These are phyloP conservation scores for Lachancea waltii DNA, from an alignment of 805 yeast species.

Conservation along the genomic window DNA sequence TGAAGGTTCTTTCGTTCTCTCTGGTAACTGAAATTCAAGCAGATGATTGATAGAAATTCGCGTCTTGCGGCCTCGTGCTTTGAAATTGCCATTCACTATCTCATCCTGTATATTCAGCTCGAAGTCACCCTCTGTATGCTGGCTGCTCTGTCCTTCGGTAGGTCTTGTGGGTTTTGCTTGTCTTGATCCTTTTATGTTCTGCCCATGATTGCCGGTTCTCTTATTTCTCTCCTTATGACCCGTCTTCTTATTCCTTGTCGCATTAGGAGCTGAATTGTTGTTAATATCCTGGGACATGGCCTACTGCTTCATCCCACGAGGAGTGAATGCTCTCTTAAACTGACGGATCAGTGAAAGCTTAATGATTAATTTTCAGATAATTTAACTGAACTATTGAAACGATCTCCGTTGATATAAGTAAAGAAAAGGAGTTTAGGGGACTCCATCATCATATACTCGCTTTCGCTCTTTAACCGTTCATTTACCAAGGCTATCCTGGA, in stretches of 20 bases:
- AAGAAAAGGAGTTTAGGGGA: too few species aligned
- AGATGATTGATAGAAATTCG: slow-evolving; percentile 57
- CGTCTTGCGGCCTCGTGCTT: slow-evolving; percentile 36
- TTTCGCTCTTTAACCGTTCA: too few species aligned
- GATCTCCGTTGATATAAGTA: too few species aligned
- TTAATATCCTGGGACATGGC: slow-evolving; percentile 7
- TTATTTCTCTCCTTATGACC: neutral
- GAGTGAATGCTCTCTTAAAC: too few species aligned
- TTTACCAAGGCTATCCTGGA: too few species aligned
- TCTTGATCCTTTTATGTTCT: slow-evolving; percentile 1
- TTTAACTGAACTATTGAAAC: too few species aligned
- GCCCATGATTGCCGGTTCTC: neutral
- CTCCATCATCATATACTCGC: too few species aligned
- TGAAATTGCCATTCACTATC: slow-evolving; percentile 27
- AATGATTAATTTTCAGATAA: neutral
- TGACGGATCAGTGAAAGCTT: too few species aligned
- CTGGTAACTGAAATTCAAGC: slow-evolving; percentile 49
- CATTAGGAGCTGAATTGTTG: neutral
- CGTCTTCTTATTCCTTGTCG: neutral
- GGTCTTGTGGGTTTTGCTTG: slow-evolving; percentile 1
- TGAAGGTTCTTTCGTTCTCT: slow-evolving; percentile 25
- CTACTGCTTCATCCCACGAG: slow-evolving; percentile 4
- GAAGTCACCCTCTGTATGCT: slow-evolving; percentile 15
- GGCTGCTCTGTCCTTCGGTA: neutral
- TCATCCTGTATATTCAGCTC: slow-evolving; percentile 34